Conservation (phyloP, 2,329 filamentous ascomycete species). For the Aspergillus sp. region DNA sequence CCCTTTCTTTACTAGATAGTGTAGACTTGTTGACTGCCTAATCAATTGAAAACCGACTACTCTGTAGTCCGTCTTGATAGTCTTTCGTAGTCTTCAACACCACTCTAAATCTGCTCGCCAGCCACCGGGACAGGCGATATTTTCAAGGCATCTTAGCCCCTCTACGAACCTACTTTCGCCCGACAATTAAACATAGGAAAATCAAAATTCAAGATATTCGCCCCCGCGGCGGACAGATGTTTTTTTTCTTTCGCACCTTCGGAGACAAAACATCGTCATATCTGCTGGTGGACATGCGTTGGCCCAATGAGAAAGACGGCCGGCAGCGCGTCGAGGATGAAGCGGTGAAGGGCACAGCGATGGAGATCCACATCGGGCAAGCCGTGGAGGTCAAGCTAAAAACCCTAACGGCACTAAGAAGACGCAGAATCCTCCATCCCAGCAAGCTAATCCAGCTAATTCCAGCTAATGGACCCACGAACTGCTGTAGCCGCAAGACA, state of each 20-base stretch:
- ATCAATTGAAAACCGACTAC: too few species aligned
- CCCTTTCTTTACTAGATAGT: too few species aligned
- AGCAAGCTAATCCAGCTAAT: not conserved
- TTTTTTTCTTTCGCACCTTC: not conserved
- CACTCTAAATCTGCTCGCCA: not conserved
- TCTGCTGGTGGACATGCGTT: not conserved
- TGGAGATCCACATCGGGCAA: not conserved
- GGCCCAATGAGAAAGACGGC: not conserved
- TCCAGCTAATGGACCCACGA: not conserved
- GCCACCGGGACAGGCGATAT: not conserved
- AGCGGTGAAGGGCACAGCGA: not conserved
- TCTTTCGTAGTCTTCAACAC: not conserved
- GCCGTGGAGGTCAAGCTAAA: not conserved
- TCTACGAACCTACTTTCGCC: not conserved
- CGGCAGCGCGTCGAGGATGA: not conserved
- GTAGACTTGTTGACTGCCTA: too few species aligned
- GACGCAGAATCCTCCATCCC: too few species aligned
- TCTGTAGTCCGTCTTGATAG: too few species aligned
- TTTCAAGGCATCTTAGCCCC: not conserved
- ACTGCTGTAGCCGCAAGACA: slow-evolving; percentile 1
- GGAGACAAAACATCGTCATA: not conserved
- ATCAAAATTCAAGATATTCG: not conserved
- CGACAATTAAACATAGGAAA: not conserved
- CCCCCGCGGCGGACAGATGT: not conserved
- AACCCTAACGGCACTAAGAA: not conserved